Evolutionary conservation across 768 basidiomycete genomes (phyloP).

Genomic region (Antrodiella citrinella): DNA sequence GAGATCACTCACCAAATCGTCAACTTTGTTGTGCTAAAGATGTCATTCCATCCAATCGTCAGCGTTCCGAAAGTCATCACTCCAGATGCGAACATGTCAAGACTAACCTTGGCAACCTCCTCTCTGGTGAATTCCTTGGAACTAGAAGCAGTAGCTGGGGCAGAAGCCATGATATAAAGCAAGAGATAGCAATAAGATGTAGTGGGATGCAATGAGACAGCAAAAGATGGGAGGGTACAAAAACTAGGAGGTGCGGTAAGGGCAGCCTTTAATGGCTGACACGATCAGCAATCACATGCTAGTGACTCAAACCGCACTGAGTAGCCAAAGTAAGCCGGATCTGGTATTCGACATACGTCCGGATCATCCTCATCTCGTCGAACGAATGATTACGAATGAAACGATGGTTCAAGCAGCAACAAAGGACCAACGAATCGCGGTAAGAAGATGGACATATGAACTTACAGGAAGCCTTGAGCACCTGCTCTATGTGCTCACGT

Average conservation of each 20-base stretch:
- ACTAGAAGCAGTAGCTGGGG: neutral
- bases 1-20: slow-evolving; percentile 21
- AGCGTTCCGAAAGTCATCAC: neutral
- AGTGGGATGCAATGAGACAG: slow-evolving; percentile 4
- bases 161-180: slow-evolving; percentile 14
- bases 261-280: slow-evolving; percentile 2
- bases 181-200: neutral
- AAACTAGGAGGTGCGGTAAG: neutral
- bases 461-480: too few species aligned
- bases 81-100: neutral
- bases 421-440: too few species aligned
- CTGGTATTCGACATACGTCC: neutral
- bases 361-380: neutral
- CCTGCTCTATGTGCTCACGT: too few species aligned
- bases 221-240: slow-evolving; percentile 8
- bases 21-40: slow-evolving; percentile 56
- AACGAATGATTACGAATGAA: too few species aligned
- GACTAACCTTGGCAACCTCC: slow-evolving; percentile 64
- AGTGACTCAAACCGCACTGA: neutral
- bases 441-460: too few species aligned
- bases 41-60: neutral
- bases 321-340: neutral
- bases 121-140: slow-evolving; percentile 46
- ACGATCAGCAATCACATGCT: neutral
- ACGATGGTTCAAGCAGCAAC: too few species aligned